phyloP scores from a whole-genome alignment of 352 stramenopile species.

The Blastocystis hominis region DNA sequence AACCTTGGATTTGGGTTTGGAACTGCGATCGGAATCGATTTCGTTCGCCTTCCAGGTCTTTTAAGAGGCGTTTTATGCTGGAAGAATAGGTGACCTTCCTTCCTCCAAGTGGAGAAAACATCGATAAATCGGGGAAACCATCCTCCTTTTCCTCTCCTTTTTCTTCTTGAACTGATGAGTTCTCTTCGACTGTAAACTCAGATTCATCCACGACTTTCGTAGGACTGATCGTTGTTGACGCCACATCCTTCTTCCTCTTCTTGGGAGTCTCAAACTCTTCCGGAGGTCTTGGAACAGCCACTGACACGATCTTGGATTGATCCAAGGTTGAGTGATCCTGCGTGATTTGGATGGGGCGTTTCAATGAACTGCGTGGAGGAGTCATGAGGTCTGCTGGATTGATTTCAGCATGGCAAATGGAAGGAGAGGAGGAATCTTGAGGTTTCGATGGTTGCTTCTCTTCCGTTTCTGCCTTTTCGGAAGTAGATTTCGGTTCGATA shows the following conservation, averaged over 20 bases:
- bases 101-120: neutral
- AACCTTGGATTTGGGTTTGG: neutral
- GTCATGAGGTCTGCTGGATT: neutral
- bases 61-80: neutral
- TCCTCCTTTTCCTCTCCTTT: neutral
- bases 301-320: neutral
- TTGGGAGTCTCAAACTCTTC: neutral
- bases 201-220: slow-evolving; percentile 23
- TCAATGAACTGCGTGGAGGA: neutral
- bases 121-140: neutral
- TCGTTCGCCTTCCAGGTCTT: neutral
- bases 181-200: neutral
- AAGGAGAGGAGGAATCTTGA: too few relatives aligned
- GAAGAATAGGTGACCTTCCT: neutral
- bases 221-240: neutral
- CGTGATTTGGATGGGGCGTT: neutral
- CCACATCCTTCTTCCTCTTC: neutral
- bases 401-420: too few relatives aligned
- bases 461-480: too few relatives aligned
- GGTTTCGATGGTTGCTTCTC: too few relatives aligned
- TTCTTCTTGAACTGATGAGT: too few relatives aligned
- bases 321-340: neutral
- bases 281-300: neutral
- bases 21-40: neutral
- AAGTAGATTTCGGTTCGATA: too few relatives aligned